Evolutionary conservation across 2,329 filamentous ascomycete genomes (phyloP).

Genomic region (Lachnum nothofagi): DNA sequence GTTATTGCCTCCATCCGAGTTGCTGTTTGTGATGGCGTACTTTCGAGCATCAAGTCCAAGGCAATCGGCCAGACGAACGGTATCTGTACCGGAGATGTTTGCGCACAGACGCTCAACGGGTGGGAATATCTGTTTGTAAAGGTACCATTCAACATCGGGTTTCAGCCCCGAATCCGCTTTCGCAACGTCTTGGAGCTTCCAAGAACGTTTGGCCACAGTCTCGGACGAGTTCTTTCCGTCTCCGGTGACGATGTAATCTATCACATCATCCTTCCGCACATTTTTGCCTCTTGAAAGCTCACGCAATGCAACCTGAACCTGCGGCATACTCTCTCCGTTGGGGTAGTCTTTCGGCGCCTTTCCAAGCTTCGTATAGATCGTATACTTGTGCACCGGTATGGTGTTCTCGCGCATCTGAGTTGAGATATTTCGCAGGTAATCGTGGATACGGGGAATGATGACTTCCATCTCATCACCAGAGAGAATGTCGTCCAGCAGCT

Average conservation of each 20-base stretch:
- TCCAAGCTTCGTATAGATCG: constrained; percentile 95
- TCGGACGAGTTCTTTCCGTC: constrained; percentile 59
- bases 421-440: constrained; percentile 81
- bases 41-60: constrained; percentile 86
- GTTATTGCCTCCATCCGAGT: constrained; percentile 47
- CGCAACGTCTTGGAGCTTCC: constrained; percentile 76
- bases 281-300: constrained; percentile 82
- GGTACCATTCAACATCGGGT: constrained; percentile 95
- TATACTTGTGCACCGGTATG: constrained; percentile 80
- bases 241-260: constrained; percentile 88
- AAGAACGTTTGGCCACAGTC: constrained; percentile 79
- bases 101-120: constrained; percentile 96
- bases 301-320: constrained; percentile 89
- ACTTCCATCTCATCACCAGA: constrained; percentile 88
- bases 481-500: constrained; percentile 87
- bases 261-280: constrained; percentile 89
- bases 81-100: constrained; percentile 89
- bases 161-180: constrained; percentile 70
- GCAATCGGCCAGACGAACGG: constrained; percentile 83
- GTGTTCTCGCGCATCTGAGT: constrained; percentile 77
- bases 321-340: constrained; percentile 90
- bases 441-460: constrained; percentile 84
- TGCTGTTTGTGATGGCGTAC: constrained; percentile 66
- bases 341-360: constrained; percentile 92
- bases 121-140: constrained; percentile 96